Base-by-base conservation (phyloP, 495 filamentous ascomycete genomes). In the Aspergillus hancockii region DNA sequence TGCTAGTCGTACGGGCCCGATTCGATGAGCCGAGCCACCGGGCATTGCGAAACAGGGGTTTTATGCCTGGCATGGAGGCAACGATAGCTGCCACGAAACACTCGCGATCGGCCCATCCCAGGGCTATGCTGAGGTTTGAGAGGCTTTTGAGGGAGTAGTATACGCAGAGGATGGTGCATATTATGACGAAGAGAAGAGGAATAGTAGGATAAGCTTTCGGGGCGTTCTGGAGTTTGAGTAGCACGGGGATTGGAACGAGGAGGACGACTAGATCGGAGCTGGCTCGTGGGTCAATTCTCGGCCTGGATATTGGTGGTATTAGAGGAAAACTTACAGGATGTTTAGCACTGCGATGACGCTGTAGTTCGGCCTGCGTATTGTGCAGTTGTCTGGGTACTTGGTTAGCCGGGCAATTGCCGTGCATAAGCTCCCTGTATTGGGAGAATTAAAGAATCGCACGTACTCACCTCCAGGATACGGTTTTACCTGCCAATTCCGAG, bases 401-500 rank as follows among this genome's bases (percentile, higher is more conserved):
- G 14, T 52, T 3, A n/a, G 0, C 19, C 8, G 45, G 13, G 18
- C 4, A 23, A 34, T 21, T 14, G 41, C n/a, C n/a, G n/a, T n/a
- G n/a, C n/a, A 36, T 49, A n/a, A 36, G 55, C 22, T 14, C 8
- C 38, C n/a, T 53, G 43, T 21, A 32, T 49, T 62, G 49, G 60
- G 49, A 3, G 6, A 25, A 51, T n/a, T n/a, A n/a, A n/a, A n/a
- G n/a, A n/a, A n/a, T n/a, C n/a, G n/a, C n/a, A n/a, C n/a, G n/a
- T 31, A 3, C 3, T 31, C 32, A 52, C 66, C 66, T 64, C 81
- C 80, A 23, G 81, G 73, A 54, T 76, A 68, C 53, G 81, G 81
- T 49, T 78, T 67, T 36, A 82, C 80, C 59, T 83, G 80, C 77
- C 78, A 83, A 13, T 79, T 76, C 3, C 69, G 70, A 36, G 72